Percentiles rank a stretch among this genome's conserved stretches.
Evolutionary conservation across 1,284 basidiomycete genomes (phyloP).

Genomic region (Boletus calvinii): DNA sequence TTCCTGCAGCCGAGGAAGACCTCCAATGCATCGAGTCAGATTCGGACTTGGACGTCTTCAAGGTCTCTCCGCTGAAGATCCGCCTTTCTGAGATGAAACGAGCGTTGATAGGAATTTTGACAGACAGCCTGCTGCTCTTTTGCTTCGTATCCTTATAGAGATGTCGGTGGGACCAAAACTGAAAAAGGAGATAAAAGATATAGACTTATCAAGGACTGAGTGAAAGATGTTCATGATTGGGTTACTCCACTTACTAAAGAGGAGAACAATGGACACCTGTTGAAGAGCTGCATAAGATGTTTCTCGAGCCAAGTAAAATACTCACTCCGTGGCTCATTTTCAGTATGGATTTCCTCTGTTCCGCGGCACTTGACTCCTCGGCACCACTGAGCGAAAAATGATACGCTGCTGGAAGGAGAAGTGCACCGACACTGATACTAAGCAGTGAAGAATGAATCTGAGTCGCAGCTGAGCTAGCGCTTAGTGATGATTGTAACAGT

Average conservation of each 20-base stretch:
- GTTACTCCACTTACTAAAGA: slow-evolving; percentile 53
- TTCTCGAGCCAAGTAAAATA: slow-evolving; percentile 11
- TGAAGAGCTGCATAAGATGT: neutral
- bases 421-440: slow-evolving; percentile 74
- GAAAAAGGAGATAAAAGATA: slow-evolving; percentile 77
- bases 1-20: slow-evolving; percentile 11
- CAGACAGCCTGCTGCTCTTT: slow-evolving; percentile 43
- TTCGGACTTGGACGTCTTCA: slow-evolving; percentile 26
- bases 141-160: slow-evolving; percentile 64
- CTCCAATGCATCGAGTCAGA: slow-evolving; percentile 19
- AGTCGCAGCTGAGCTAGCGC: slow-evolving; percentile 54
- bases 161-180: slow-evolving; percentile 84
- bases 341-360: slow-evolving; percentile 61
- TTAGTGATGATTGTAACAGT: slow-evolving; percentile 1
- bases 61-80: slow-evolving; percentile 24
- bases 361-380: slow-evolving; percentile 32
- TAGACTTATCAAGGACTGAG: slow-evolving; percentile 50
- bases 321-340: slow-evolving; percentile 83
- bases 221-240: neutral
- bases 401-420: slow-evolving; percentile 78
- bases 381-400: slow-evolving; percentile 58
- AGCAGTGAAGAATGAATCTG: slow-evolving; percentile 83
- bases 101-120: slow-evolving; percentile 35
- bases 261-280: slow-evolving; percentile 67
- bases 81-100: slow-evolving; percentile 30